A percentile compares a stretch with the other conserved stretches of the same genome.
phyloP scores from a whole-genome alignment of 495 filamentous ascomycete genomes.

The Hypoxylon rickii region DNA sequence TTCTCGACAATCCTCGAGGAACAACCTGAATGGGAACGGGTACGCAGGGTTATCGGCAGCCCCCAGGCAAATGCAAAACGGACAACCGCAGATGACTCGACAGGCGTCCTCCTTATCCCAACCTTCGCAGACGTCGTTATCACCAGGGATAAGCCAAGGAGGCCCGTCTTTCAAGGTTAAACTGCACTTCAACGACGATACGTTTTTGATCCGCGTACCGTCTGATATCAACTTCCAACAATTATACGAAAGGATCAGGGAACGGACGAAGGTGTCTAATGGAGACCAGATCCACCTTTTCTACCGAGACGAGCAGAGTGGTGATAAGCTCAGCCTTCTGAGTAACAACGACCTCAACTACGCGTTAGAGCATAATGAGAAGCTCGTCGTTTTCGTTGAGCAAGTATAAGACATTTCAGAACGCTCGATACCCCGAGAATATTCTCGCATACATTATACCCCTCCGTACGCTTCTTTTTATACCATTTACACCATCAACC shows the following conservation, averaged over 20 bases:
- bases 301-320: constrained; percentile 85
- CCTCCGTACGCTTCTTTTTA: constrained; percentile 24
- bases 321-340: constrained; percentile 71
- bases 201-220: constrained; percentile 88
- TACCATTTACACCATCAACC: constrained; percentile 32
- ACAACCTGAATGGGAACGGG: constrained; percentile 65
- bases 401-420: constrained; percentile 35
- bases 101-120: constrained; percentile 77
- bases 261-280: constrained; percentile 69
- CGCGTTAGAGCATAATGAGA: constrained; percentile 81
- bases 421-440: constrained; percentile 17
- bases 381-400: constrained; percentile 80
- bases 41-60: constrained; percentile 61
- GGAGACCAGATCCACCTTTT: constrained; percentile 72
- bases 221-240: constrained; percentile 75
- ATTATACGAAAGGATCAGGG: constrained; percentile 78
- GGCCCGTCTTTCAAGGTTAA: constrained; percentile 79
- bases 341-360: constrained; percentile 80
- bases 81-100: constrained; percentile 64
- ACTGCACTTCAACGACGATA: constrained; percentile 86
- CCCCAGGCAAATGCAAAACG: constrained; percentile 63
- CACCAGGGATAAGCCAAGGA: constrained; percentile 50
- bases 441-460: constrained; percentile 40
- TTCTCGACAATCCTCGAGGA: constrained; percentile 76
- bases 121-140: constrained; percentile 62